Evolutionary conservation across 108 stramenopile genomes (phyloP), one percentile per base, ranked within the genome.

Genomic region (Parietichytrium sp.): DNA sequence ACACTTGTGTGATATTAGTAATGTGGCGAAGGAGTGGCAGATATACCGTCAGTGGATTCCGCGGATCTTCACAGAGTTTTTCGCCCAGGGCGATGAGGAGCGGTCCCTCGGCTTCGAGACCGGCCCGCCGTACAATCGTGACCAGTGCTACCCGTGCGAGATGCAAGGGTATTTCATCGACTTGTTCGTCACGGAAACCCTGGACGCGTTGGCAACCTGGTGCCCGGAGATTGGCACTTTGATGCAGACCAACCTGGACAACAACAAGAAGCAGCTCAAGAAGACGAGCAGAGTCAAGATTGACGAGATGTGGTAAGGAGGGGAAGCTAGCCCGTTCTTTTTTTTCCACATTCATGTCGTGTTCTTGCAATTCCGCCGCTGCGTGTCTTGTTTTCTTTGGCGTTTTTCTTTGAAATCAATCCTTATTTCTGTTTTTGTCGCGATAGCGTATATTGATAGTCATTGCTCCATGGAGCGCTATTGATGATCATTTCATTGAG

Each of bases 11-110:
- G 85, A 86, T 20, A 78, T 86, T 3, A 33, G 78, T 3, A 83
- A 86, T 16, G 20, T 47, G 15, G 33, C 47, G 29, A 72, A 77
- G 81, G 33, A 27, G 29, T 49, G 33, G 29, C 15, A 7, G 26
- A 16, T 77, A 15, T 61, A 82, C 49, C n/a, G 26, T 12, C 29
- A 83, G 42, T 86, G 85, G 85, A 52, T 61, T 13, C 10, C 26
- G 7, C 55, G 80, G n/a, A 80, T 83, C 20, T 54, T 81, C 25
- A 18, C 54, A 30, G 85, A 86, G 80, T 86, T 86, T 29, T 86
- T 51, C 49, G 45, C 47, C 3, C 85, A 83, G 51, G 85, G 85
- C 27, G 85, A 86, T 45, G 51, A 51, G 29, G 85, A 86, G 54
- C 42, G 79, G 25, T 30, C 29, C 15, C 38, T 80, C 4, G 85